phyloP scores from a whole-genome alignment of 2,329 filamentous ascomycete species.

The Cercospora sp. region DNA sequence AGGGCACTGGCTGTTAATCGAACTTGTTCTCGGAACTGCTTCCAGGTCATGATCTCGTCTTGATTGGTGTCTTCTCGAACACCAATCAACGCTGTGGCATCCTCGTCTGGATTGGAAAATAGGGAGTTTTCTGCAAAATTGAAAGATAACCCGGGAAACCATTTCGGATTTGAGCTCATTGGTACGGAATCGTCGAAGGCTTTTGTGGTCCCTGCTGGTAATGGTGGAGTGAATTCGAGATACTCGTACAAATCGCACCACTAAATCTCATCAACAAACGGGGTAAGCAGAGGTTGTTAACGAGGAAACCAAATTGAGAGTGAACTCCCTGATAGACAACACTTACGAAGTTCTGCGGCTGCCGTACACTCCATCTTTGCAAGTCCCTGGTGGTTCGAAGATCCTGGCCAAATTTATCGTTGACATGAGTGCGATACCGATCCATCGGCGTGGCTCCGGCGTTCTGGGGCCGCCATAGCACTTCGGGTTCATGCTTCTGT shows the following conservation, averaged over 20 bases:
- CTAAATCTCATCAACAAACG: neutral
- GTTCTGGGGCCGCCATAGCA: conserved; percentile 31
- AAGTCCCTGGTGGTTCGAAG: conserved; percentile 40
- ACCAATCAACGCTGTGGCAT: conserved; percentile 43
- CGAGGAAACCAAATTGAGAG: neutral
- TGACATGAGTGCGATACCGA: conserved; percentile 36
- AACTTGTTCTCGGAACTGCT: conserved; percentile 42
- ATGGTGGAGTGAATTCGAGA: conserved; percentile 39
- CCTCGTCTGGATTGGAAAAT: conserved; percentile 38
- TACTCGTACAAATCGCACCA: conserved; percentile 48
- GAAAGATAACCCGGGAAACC: conserved; percentile 42
- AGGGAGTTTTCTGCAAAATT: conserved; percentile 48
- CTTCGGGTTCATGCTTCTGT: conserved; percentile 14
- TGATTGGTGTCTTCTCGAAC: conserved; percentile 42
- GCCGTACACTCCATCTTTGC: conserved; percentile 43
- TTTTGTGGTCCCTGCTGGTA: conserved; percentile 37
- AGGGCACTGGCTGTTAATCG: conserved; percentile 43
- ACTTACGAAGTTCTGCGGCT: conserved; percentile 42
- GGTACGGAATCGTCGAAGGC: conserved; percentile 43
- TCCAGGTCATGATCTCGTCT: conserved; percentile 45
- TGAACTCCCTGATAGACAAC: neutral
- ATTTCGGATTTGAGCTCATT: conserved; percentile 43
- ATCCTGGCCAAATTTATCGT: conserved; percentile 29
- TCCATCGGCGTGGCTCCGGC: conserved; percentile 34
- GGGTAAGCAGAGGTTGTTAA: neutral